Conservation (phyloP, 371 early-diverging fungal genomes). For the Smittium culicis region DNA sequence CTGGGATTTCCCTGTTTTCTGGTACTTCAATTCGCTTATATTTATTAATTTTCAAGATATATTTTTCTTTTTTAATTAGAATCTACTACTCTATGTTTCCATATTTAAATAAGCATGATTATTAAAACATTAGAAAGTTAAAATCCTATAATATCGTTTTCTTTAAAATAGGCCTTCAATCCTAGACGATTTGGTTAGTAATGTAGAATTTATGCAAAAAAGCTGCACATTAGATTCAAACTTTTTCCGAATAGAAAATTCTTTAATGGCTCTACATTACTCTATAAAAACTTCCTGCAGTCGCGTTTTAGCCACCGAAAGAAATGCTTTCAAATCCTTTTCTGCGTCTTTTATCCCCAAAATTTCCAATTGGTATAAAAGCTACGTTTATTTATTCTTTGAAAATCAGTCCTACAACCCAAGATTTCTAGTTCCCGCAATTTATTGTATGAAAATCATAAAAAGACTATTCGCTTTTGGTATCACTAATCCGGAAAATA, state of each 20-base stretch:
- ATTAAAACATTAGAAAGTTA: too few relatives aligned
- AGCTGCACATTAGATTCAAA: neutral
- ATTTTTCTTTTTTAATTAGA: too few relatives aligned
- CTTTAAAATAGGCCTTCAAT: slow-evolving; percentile 5
- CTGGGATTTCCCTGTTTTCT: slow-evolving; percentile 28
- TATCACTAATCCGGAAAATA: neutral
- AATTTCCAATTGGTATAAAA: neutral
- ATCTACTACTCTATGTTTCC: too few relatives aligned
- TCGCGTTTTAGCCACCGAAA: slow-evolving; percentile 50
- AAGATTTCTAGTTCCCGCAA: neutral
- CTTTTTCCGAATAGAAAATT: slow-evolving; percentile 30
- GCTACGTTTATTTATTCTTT: neutral
- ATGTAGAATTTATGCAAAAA: neutral
- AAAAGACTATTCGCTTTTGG: neutral
- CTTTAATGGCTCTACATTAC: slow-evolving; percentile 59
- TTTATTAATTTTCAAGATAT: too few relatives aligned
- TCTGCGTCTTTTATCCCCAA: neutral
- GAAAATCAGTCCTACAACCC: neutral
- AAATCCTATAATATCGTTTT: too few relatives aligned
- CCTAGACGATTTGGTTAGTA: neutral
- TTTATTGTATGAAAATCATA: neutral
- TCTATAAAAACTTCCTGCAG: slow-evolving; percentile 67
- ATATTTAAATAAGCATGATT: too few relatives aligned
- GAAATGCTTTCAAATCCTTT: slow-evolving; percentile 17
- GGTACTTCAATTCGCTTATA: slow-evolving; percentile 19